These are phyloP conservation scores for Hymenoscyphus infarciens DNA, from an alignment of 2,329 filamentous ascomycete species.

Conservation along the genomic window DNA sequence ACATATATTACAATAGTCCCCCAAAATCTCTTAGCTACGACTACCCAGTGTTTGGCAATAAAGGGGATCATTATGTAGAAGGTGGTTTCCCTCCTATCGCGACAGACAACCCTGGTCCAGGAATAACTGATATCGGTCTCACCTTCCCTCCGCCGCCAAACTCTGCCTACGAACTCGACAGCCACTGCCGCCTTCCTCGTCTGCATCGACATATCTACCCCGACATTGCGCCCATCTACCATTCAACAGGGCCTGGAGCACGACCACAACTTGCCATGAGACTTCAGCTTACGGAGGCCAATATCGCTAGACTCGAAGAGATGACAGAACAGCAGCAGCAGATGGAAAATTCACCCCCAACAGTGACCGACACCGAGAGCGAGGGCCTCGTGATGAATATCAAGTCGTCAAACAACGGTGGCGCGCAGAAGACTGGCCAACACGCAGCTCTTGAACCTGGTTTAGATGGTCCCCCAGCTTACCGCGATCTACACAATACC, in stretches of 20 bases:
- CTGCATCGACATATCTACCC: conserved; percentile 9
- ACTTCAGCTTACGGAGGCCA: not conserved
- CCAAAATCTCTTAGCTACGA: not conserved
- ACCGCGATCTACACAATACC: not conserved
- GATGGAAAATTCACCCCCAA: not conserved
- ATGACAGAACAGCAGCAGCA: not conserved
- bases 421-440: not conserved
- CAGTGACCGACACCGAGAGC: not conserved
- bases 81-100: conserved; percentile 5
- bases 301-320: not conserved
- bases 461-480: not conserved
- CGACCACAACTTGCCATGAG: not conserved
- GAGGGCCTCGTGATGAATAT: not conserved
- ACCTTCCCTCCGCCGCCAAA: conserved; percentile 17
- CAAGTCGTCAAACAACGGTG: conserved; percentile 3
- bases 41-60: not conserved
- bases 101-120: not conserved
- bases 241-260: not conserved
- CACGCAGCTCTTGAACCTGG: not conserved
- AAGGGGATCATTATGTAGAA: not conserved
- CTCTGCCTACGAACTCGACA: conserved; percentile 16
- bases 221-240: not conserved
- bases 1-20: conserved; percentile 1
- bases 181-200: conserved; percentile 14
- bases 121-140: not conserved